phyloP scores from a whole-genome alignment of 1,139 yeast genomes.

The Arxiozyma heterogenica region DNA sequence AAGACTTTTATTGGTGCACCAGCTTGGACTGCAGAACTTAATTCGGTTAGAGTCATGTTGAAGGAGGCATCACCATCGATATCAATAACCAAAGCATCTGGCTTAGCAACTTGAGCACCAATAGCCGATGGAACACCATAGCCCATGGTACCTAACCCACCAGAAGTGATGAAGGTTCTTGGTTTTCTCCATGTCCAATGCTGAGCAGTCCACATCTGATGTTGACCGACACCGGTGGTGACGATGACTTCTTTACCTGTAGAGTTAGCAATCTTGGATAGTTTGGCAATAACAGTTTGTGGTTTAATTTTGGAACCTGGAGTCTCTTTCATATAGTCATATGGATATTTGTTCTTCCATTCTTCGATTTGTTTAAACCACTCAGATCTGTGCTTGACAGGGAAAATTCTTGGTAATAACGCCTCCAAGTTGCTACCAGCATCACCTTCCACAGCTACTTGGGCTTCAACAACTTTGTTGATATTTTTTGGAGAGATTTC shows the following conservation, averaged over 20 bases:
- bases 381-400: constrained; percentile 57
- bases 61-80: constrained; percentile 98
- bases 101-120: constrained; percentile 95
- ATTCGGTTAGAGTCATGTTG: constrained; percentile 92
- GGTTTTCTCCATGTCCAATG: constrained; percentile 90
- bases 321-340: constrained; percentile 65
- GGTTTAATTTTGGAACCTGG: constrained; percentile 84
- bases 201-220: constrained; percentile 99
- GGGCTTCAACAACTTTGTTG: constrained; percentile 95
- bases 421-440: constrained; percentile 68
- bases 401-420: constrained; percentile 61
- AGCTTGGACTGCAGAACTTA: constrained; percentile 91
- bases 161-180: constrained; percentile 89
- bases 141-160: constrained; percentile 99
- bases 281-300: constrained; percentile 76
- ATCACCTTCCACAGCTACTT: constrained; percentile 96
- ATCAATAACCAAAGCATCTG: constrained; percentile 90
- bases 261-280: constrained; percentile 60
- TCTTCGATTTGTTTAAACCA: constrained; percentile 69
- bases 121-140: constrained; percentile 95
- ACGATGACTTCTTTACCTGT: constrained; percentile 70
- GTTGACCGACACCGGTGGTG: constrained; percentile 98
- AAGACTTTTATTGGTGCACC: constrained; percentile 81
- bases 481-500: constrained; percentile 95
- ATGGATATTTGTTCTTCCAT: constrained; percentile 87